Evolutionary conservation across 495 filamentous ascomycete species (phyloP), one percentile per base, ranked within the genome.

Genomic region (Trichoderma reesei): DNA sequence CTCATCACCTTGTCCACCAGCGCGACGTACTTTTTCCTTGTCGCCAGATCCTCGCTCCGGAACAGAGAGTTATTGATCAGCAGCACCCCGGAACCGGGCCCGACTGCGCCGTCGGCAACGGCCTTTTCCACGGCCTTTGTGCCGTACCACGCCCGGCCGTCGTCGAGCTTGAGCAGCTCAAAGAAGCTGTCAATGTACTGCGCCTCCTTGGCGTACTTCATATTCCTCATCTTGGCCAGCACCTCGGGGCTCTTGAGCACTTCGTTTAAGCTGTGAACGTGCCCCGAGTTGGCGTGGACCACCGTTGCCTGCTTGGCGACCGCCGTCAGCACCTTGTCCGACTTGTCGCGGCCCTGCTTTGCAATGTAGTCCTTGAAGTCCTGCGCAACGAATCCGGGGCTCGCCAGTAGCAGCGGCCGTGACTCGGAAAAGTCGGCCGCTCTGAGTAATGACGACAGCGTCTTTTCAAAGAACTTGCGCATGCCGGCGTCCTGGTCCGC

Each of bases 1-100:
- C 88, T 88, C 68, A 88, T 88, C n/a, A 98, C 94, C 56, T 86
- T 88, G 72, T 98, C 94, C 46, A 97, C 93, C 67, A 98, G 79
- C 31, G 76, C 74, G 4, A 98, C 95, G 81, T 90, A 96, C 64
- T 83, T 84, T 72, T 84, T 92, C 72, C 94, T 80, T 69, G 86
- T 87, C 11, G 78, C 80, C n/a, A 98, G 82, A 65, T 92, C 87
- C 72, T 95, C 83, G 60, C 88, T 89, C 63, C 95, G 78, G 73
- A 98, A 98, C 36, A 98, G 75, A 11, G 83, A 80, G 72, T 96
- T 92, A 62, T 87, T 91, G 65, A 98, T 87, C 63, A 98, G 76
- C 59, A 98, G 75, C 18, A 91, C 83, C 3, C 91, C 92, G 2
- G 90, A 91, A 16, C 92, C 92, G 39, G 86, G 80, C 0, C 92